Evolutionary conservation across 139 green algal genomes (phyloP).

Genomic region (Raphidocelis subcapitata): DNA sequence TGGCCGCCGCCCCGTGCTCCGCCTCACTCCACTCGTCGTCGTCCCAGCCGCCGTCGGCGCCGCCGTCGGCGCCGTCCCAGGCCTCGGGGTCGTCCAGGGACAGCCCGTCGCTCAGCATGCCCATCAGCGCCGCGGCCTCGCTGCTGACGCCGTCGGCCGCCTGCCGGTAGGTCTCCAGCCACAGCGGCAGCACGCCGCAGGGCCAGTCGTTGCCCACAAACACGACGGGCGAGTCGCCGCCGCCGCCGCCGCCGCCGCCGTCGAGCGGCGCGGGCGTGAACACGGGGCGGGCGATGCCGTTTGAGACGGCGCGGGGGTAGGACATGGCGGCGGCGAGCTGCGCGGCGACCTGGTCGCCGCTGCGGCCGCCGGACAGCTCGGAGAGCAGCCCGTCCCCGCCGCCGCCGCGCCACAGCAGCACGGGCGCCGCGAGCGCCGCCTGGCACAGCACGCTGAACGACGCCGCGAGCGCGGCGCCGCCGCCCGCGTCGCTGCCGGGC

Average conservation of each 20-base stretch:
- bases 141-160: conserved; percentile 5
- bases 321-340: neutral
- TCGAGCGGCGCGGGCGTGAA: neutral
- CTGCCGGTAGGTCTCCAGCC: conserved; percentile 46
- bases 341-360: neutral
- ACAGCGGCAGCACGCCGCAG: conserved; percentile 50
- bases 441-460: conserved; percentile 80
- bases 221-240: conserved; percentile 18
- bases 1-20: no score
- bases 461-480: conserved; percentile 48
- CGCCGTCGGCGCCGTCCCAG: no score
- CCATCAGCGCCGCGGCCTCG: conserved; percentile 10
- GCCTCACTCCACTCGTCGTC: no score
- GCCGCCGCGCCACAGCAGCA: conserved; percentile 55
- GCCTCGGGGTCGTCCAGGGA: conserved; percentile 6
- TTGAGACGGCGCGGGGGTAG: neutral
- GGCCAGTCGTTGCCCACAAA: conserved; percentile 74
- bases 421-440: conserved; percentile 69
- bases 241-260: neutral
- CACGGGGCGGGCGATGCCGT: conserved; percentile 1
- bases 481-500: neutral
- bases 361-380: neutral
- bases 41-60: no score
- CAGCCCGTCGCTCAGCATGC: neutral
- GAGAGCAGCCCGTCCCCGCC: neutral